Conservation (phyloP, 192 early-diverging fungal genomes). For the Dissophora ornata region DNA sequence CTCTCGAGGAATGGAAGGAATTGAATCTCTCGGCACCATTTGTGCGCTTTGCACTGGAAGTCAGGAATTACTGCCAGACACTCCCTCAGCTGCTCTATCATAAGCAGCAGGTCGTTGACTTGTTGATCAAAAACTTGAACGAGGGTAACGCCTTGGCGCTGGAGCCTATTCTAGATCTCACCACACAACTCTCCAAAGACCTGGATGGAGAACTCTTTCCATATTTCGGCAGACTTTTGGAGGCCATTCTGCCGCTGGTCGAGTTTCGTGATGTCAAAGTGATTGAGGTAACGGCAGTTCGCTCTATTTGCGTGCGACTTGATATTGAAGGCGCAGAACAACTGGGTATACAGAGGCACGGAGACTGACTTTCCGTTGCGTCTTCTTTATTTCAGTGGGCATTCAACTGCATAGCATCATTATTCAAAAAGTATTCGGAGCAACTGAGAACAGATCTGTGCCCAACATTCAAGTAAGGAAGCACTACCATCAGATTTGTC, state of each 20-base stretch:
- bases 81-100: constrained; percentile 93
- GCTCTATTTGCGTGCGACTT: too few relatives aligned
- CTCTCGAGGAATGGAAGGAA: constrained; percentile 86
- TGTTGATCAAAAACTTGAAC: constrained; percentile 74
- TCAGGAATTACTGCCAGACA: constrained; percentile 73
- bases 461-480: constrained; percentile 75
- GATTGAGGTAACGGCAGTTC: constrained; percentile 73
- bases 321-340: too few relatives aligned
- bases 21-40: constrained; percentile 91
- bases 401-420: constrained; percentile 88
- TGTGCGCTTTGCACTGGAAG: constrained; percentile 73
- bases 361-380: neutral
- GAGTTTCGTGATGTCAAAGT: constrained; percentile 74
- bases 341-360: neutral
- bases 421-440: constrained; percentile 90
- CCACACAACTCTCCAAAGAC: constrained; percentile 87
- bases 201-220: constrained; percentile 91
- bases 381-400: constrained; percentile 61
- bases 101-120: constrained; percentile 78
- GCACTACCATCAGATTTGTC: too few relatives aligned
- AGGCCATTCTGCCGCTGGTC: constrained; percentile 73
- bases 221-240: constrained; percentile 77
- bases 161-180: constrained; percentile 86
- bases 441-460: constrained; percentile 75
- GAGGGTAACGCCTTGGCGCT: constrained; percentile 72